Evolutionary conservation across 306 rosid genomes (phyloP), one percentile per base, ranked within the genome.

Genomic region (Pterocarpus santalinus): DNA sequence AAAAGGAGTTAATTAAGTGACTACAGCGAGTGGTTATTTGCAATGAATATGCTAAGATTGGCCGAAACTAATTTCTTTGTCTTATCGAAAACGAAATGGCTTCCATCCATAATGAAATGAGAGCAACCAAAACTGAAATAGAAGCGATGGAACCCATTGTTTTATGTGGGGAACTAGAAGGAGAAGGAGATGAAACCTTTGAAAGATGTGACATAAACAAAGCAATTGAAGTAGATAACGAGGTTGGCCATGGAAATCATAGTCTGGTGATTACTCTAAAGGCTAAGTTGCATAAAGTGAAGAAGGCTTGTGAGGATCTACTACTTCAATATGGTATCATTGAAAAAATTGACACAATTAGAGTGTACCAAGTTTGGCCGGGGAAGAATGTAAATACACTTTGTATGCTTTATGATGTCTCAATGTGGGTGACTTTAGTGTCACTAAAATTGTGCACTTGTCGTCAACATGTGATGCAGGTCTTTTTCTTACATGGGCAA

Each of bases 401-500:
- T 55, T 30, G 9, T 36, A 16, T 65, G 16, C 22, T 34, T 11
- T 68, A 2, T 69, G 5, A 44, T 58, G 36, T 46, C 2, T 6
- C n/a, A 35, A 8, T 10, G 10, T 14, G 4, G 14, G n/a, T 58
- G 12, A 34, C 14, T 7, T 15, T 17, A 9, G 1, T 78, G 44
- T 51, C 39, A 15, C 73, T 30, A 44, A 63, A 76, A 33, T 7
- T 62, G 65, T 75, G 51, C 34, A 6, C 79, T 65, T 74, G 57
- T 51, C 12, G 16, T 65, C 5, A 32, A 39, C 7, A 22, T 39
- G 43, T 39, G 43, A 2, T 80, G 64, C 79, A 78, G 86, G 83
- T 84, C 3, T 84, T 87, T 74, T 87, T 81, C 82, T 84, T 81
- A 22, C 86, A 81, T 69, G 87, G 87, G 9, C 8, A 82, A 78